Percentiles rank a stretch among this genome's conserved stretches.
Evolutionary conservation across 179 eudicot genomes (phyloP).

Genomic region (Dionaea muscipula): DNA sequence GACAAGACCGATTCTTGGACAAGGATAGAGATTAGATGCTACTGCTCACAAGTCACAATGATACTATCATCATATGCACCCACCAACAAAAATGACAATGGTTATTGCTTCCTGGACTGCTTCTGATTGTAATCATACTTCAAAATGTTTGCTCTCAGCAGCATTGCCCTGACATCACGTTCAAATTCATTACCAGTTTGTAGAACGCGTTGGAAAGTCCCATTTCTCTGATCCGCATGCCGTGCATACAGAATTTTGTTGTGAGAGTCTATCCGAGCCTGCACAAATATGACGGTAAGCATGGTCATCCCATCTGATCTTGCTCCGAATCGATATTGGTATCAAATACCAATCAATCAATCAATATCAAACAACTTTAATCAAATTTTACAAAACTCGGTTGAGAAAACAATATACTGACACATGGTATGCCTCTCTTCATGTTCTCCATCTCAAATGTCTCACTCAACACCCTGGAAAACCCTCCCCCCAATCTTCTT

Average conservation of each 20-base stretch:
- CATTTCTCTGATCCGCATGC: slow-evolving; percentile 93
- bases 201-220: slow-evolving; percentile 76
- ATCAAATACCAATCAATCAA: too few species aligned
- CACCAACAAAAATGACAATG: neutral
- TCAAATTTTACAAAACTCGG: too few species aligned
- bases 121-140: slow-evolving; percentile 53
- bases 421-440: too few species aligned
- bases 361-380: too few species aligned
- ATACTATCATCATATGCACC: neutral
- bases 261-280: slow-evolving; percentile 96
- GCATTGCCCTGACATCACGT: slow-evolving; percentile 70
- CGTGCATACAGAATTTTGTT: slow-evolving; percentile 91
- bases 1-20: neutral
- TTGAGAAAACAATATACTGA: too few species aligned
- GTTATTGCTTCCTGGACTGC: slow-evolving; percentile 35
- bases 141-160: slow-evolving; percentile 65
- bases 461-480: too few species aligned
- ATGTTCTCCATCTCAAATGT: too few species aligned
- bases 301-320: too few species aligned
- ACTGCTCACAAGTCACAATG: too few species aligned
- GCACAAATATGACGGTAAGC: slow-evolving; percentile 15
- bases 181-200: slow-evolving; percentile 82
- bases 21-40: too few species aligned
- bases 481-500: too few species aligned
- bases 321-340: too few species aligned